Base-by-base conservation (phyloP, 345 rosid genomes). In the Bruguiera sexangula region DNA sequence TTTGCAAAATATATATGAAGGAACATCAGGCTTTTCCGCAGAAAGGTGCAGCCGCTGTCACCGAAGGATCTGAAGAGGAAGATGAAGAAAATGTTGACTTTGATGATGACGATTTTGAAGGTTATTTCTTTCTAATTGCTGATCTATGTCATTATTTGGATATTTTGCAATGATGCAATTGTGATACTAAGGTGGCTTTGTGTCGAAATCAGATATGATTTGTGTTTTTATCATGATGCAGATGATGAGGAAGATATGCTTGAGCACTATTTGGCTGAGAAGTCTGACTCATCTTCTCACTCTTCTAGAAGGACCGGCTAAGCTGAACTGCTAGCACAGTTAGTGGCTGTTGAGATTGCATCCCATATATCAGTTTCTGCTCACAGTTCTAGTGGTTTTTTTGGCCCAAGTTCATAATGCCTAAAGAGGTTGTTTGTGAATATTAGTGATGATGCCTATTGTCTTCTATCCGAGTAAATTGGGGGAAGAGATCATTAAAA, bases 191-290 rank as follows among this genome's bases (percentile, higher is more conserved):
- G 16, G 30, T 0, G 9, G 18, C 3, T 3, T 24, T 15, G 3
- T 9, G 59, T 24, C 6, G 16, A 56, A 56, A 56, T 56, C 60
- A 21, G 13, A 56, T 56, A 24, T 9, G 60, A 56, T 11, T 0
- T 9, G 29, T 24, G 20, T 61, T 51, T 54, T 32, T 73, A 55
- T 7, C 56, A 21, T 57, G 6, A 52, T 56, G 75, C 85, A 87
- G 98, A 88, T 76, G 98, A 91, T 6, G 97, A 94, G 80, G 92
- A 88, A 66, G 98, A 89, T 74, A 91, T 94, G 96, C 86, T 94
- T 27, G 95, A 92, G 87, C 98, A 89, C 76, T 91, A 89, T 76
- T 82, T 92, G 74, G 96, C 96, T 0, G 96, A 91, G 88, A 94
- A 94, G 78, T 80, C 90, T 37, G 95, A 89, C 71, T 72, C 86